Evolutionary conservation across 768 basidiomycete species (phyloP).

Genomic region (Cubamyces sp.): DNA sequence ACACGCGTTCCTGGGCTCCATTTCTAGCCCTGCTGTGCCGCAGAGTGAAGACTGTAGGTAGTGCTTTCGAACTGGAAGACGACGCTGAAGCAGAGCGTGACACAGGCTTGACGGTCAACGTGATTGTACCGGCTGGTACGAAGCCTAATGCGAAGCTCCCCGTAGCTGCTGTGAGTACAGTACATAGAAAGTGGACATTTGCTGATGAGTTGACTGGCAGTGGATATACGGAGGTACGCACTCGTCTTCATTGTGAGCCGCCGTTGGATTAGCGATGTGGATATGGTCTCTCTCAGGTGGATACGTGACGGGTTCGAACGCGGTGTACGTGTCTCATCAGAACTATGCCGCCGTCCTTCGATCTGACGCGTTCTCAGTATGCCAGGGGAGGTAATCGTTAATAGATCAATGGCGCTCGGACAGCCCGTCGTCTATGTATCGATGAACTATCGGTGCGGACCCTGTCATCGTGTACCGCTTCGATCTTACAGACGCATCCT

Average conservation of each 20-base stretch:
- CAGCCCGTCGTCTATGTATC: slow-evolving; percentile 55
- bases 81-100: too few relatives aligned
- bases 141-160: slow-evolving; percentile 13
- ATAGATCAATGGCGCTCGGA: slow-evolving; percentile 46
- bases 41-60: slow-evolving; percentile 26
- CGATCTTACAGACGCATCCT: not conserved
- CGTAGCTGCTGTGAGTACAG: slow-evolving; percentile 8
- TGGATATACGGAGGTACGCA: slow-evolving; percentile 18
- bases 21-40: not conserved
- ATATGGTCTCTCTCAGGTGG: not conserved
- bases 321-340: not conserved
- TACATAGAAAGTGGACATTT: not conserved
- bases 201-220: not conserved
- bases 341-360: not conserved
- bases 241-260: too few relatives aligned
- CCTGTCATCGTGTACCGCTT: fast-evolving
- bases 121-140: slow-evolving; percentile 49
- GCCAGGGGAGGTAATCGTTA: slow-evolving; percentile 47
- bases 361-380: slow-evolving; percentile 35
- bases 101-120: slow-evolving; percentile 56
- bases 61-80: too few relatives aligned
- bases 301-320: slow-evolving; percentile 14
- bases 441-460: slow-evolving; percentile 50
- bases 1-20: not conserved
- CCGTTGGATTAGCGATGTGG: too few relatives aligned